Evolutionary conservation across 2,329 filamentous ascomycete species (phyloP).

Genomic region (Cercospora zeae-maydis): DNA sequence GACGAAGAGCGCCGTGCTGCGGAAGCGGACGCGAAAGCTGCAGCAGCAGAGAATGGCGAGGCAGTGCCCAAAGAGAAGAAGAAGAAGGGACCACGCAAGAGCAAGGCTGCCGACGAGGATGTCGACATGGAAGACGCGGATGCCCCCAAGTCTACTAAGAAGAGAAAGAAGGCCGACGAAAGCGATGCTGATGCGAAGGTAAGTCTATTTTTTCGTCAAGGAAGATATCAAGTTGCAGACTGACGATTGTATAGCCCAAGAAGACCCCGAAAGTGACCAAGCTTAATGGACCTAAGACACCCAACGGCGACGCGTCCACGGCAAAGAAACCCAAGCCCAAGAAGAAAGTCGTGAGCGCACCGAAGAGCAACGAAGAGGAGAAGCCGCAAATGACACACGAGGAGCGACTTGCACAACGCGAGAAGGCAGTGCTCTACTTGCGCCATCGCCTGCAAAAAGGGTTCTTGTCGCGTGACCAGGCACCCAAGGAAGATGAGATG

Average conservation of each 20-base stretch:
- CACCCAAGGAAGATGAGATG: slow-evolving; percentile 85
- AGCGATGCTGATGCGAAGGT: slow-evolving; percentile 68
- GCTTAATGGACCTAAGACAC: slow-evolving; percentile 45
- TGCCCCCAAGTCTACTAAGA: slow-evolving; percentile 61
- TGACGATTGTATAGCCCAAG: slow-evolving; percentile 42
- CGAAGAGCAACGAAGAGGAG: slow-evolving; percentile 57
- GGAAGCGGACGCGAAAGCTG: slow-evolving; percentile 44
- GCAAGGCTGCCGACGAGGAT: slow-evolving; percentile 36
- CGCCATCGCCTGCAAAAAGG: slow-evolving; percentile 94
- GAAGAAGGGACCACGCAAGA: slow-evolving; percentile 36
- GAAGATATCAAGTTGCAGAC: slow-evolving; percentile 4
- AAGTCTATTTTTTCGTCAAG: slow-evolving; percentile 13
- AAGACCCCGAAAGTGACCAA: slow-evolving; percentile 51
- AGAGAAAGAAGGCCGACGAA: slow-evolving; percentile 72
- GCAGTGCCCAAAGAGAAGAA: slow-evolving; percentile 54
- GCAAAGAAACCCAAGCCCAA: slow-evolving; percentile 54
- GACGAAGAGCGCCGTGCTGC: slow-evolving; percentile 39
- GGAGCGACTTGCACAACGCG: slow-evolving; percentile 55
- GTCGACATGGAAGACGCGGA: slow-evolving; percentile 62
- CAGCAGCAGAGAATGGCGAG: slow-evolving; percentile 38
- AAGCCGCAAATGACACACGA: slow-evolving; percentile 54
- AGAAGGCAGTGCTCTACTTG: slow-evolving; percentile 78
- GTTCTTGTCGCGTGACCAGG: slow-evolving; percentile 77
- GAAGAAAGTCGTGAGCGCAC: slow-evolving; percentile 53
- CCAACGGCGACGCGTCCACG: slow-evolving; percentile 36